Conservation (phyloP, 768 basidiomycete species). For the Lactarius indigo region DNA sequence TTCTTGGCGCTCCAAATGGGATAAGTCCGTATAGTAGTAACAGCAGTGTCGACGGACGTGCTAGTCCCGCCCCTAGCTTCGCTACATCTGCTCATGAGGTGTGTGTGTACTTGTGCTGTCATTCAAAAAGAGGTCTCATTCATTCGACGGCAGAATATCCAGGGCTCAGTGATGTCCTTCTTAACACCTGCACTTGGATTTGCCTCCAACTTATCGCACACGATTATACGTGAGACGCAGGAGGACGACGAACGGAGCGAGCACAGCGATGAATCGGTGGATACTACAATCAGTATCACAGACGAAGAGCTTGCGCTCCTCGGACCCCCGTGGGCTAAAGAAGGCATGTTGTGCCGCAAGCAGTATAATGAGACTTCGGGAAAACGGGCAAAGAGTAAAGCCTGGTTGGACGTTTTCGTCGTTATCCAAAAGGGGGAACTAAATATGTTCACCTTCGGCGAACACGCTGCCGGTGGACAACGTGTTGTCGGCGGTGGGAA, state of each 20-base stretch:
- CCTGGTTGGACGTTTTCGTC: slow-evolving; percentile 93
- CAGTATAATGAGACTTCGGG: slow-evolving; percentile 88
- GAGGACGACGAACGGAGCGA: slow-evolving; percentile 83
- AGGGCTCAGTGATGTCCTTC: slow-evolving; percentile 65
- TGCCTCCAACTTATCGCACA: slow-evolving; percentile 91
- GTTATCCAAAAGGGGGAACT: slow-evolving; percentile 94
- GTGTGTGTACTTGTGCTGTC: slow-evolving; percentile 21
- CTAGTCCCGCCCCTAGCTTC: slow-evolving; percentile 94
- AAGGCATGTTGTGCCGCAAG: slow-evolving; percentile 92
- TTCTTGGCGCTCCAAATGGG: slow-evolving; percentile 63
- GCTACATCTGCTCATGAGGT: slow-evolving; percentile 87
- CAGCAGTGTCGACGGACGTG: slow-evolving; percentile 78
- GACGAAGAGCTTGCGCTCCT: slow-evolving; percentile 95
- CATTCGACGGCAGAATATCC: slow-evolving; percentile 43
- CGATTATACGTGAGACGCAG: slow-evolving; percentile 92
- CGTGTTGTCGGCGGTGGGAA: slow-evolving; percentile 91
- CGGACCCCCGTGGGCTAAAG: slow-evolving; percentile 98
- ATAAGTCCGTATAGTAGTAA: slow-evolving; percentile 81
- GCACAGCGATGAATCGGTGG: slow-evolving; percentile 58
- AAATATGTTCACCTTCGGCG: slow-evolving; percentile 94
- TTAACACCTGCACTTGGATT: slow-evolving; percentile 90
- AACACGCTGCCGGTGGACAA: slow-evolving; percentile 54
- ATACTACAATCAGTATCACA: slow-evolving; percentile 79
- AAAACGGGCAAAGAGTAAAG: slow-evolving; percentile 82
- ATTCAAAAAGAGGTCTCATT: slow-evolving; percentile 6